Base-by-base conservation (phyloP, 208 protist genomes). In the Tritrichomonas foetus region DNA sequence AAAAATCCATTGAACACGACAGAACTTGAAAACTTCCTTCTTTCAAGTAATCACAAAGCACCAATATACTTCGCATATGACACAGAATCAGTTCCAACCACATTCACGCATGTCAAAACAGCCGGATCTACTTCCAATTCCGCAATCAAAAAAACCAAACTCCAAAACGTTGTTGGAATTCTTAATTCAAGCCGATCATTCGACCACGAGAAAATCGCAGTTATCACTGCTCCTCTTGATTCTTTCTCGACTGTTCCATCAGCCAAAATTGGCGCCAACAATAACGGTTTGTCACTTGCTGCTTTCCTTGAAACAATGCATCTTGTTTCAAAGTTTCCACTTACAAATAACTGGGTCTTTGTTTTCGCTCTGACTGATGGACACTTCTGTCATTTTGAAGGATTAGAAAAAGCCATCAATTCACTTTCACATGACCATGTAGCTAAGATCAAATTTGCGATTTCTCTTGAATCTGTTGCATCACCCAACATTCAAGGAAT, bases 331-430 rank as follows among this genome's bases (percentile, higher is more conserved):
- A 89, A 89, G 22, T 89, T 89, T 47, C 78, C 78, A 27, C 14
- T 89, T 57, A 89, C 78, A n/a, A 89, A 89, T 57, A 89, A 89
- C 39, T 89, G 78, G 78, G 78, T 89, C 39, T 89, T 89, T 20
- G 44, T 89, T 9, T 89, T 89, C 57, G 78, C 78, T 57, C 47
- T 89, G 8, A 49, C 47, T 39, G 78, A 89, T 89, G 78, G 78
- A 0, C 41, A 89, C 3, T 89, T 39, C 47, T 89, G 78, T 39
- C 27, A 8, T 9, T 57, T 61, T 11, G 78, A 89, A 57, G 78
- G 78, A n/a, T 47, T 89, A 3, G 78, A 89, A 13, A 44, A 89
- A 16, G 33, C 27, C 16, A 53, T 89, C 22, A 33, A 20, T 25
- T 33, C 78, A 20, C 25, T 57, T 20, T 57, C 78, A 11, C 20